phyloP scores from a whole-genome alignment of 2,329 filamentous ascomycete species.

The Penicillium sp. region DNA sequence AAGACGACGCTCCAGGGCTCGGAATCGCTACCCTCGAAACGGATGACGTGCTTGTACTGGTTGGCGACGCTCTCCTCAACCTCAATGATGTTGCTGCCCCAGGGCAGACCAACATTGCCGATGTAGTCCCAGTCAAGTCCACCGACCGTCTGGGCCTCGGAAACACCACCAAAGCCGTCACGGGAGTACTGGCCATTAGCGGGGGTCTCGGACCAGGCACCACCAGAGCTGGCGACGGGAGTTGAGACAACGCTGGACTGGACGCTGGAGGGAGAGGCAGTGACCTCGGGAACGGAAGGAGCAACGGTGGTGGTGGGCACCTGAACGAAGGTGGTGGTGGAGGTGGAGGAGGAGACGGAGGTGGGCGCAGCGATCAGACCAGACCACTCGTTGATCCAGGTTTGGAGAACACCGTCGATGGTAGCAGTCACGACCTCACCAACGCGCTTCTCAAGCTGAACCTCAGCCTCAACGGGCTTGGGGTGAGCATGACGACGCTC shows the following conservation, averaged over 20 bases:
- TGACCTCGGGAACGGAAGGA: background rate
- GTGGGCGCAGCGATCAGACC: conserved; percentile 22
- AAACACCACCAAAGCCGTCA: conserved; percentile 37
- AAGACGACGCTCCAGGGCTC: conserved; percentile 44
- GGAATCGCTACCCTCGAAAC: conserved; percentile 36
- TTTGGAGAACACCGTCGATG: conserved; percentile 39
- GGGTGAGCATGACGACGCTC: conserved; percentile 43
- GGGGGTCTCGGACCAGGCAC: conserved; percentile 31
- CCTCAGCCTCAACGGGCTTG: conserved; percentile 10
- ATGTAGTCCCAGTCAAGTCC: background rate
- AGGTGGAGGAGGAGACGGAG: conserved; percentile 17
- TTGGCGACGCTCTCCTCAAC: conserved; percentile 37
- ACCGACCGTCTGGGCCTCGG: too few species aligned
- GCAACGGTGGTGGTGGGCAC: conserved; percentile 18
- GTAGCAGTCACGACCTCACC: conserved; percentile 39
- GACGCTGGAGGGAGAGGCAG: too few species aligned
- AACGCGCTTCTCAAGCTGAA: conserved; percentile 34
- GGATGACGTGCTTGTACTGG: conserved; percentile 43
- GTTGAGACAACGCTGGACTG: background rate
- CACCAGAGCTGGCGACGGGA: conserved; percentile 9
- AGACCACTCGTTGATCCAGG: conserved; percentile 44
- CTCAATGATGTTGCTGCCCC: conserved; percentile 48
- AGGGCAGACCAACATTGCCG: conserved; percentile 44
- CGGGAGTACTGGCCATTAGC: conserved; percentile 29
- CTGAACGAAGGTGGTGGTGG: conserved; percentile 20